Evolutionary conservation across 768 basidiomycete genomes (phyloP), one percentile per base, ranked within the genome.

Genomic region (Hypholoma fasciculare): DNA sequence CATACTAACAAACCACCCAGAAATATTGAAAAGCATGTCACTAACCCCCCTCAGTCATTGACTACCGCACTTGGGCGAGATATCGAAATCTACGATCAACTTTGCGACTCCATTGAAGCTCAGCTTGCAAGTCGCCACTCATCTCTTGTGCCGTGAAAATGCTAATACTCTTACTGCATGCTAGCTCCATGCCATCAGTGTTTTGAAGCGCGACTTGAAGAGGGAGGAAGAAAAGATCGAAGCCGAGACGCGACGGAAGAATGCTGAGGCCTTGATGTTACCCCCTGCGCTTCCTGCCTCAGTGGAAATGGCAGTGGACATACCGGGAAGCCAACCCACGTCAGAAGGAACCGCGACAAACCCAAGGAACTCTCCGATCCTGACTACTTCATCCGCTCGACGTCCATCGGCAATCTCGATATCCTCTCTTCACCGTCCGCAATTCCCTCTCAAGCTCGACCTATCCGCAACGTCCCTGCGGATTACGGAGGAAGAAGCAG

Each of bases 321-420:
- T 64, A 12, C 58, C 59, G 8, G 65, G 74, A 3, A 71, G 71
- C 4, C 62, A 52, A 63, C 72, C 47, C 72, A 71, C 12, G 61
- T 65, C 63, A 69, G 69, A 70, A 14, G 58, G 52, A 5, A 55
- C 49, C 27, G 58, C 56, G 13, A 61, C 60, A 5, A 65, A 64
- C 34, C 65, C 67, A 13, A 67, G 64, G 48, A 68, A 65, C 73
- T 65, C 80, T 71, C 57, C 74, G 69, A 38, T 64, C 17, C 44
- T 72, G 67, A 27, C 70, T 69, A 47, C 72, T 62, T 20, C 60
- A 60, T 66, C 75, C 46, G 75, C 76, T 37, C 83, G 89, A 43
- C 84, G 92, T 5, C 86, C 82, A 46, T 93, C 91, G 7, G 83
- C 88, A 12, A 89, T 94, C 40, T 92, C 90, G 3, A 78, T 93